Conservation (phyloP, 176 grass and related monocot genomes). For the Phoenix roebelenii region DNA sequence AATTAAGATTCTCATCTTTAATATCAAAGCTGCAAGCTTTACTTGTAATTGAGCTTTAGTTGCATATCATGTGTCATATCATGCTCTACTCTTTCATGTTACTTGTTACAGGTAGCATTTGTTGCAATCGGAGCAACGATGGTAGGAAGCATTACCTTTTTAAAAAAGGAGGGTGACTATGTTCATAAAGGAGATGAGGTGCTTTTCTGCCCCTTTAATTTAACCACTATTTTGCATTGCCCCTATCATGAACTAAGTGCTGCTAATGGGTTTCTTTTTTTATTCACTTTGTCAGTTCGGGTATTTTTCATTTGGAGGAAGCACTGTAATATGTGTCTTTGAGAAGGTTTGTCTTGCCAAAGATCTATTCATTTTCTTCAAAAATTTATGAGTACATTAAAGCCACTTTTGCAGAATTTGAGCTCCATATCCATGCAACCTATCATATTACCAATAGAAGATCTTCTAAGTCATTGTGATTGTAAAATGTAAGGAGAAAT, state of each 20-base stretch:
- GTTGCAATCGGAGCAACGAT: constrained; percentile 98
- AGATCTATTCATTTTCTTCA: background rate
- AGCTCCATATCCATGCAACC: too few species aligned
- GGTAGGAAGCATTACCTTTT: constrained; percentile 84
- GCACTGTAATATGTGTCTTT: constrained; percentile 92
- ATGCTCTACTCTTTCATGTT: background rate
- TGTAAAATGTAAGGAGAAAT: too few species aligned
- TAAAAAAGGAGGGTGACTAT: constrained; percentile 57
- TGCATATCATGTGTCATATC: too few species aligned
- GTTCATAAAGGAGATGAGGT: constrained; percentile 97
- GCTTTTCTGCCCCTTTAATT: background rate
- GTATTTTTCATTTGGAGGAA: constrained; percentile 97
- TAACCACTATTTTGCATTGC: constrained; percentile 2
- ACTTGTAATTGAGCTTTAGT: too few species aligned
- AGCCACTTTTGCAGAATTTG: too few species aligned
- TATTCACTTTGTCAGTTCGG: constrained; percentile 49
- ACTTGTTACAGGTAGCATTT: constrained; percentile 67
- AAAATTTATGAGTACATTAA: background rate
- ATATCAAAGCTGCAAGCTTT: too few species aligned
- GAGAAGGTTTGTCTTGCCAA: constrained; percentile 50
- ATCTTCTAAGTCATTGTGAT: too few species aligned
- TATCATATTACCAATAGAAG: too few species aligned
- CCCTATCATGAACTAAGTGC: background rate
- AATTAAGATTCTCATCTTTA: too few species aligned
- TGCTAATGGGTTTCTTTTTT: background rate